Conservation (phyloP, 1,139 yeast species). For the Citeromyces hawaiiensis region DNA sequence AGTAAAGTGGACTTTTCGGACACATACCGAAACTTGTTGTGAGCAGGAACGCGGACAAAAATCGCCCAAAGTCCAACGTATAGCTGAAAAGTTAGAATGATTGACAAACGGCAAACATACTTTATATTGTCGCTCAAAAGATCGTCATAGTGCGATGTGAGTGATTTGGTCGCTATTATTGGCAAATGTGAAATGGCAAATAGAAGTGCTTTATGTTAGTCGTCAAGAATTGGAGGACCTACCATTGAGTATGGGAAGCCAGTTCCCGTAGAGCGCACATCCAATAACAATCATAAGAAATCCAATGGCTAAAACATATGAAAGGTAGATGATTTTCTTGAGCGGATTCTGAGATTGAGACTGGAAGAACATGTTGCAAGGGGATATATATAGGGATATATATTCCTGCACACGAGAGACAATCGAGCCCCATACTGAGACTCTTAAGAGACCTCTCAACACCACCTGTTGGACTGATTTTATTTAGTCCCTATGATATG, state of each 20-base stretch:
- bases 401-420: too few relatives aligned
- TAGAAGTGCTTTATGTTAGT: slow-evolving; percentile 6
- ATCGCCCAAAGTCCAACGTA: slow-evolving; percentile 47
- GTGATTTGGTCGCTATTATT: slow-evolving; percentile 24
- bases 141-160: slow-evolving; percentile 11
- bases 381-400: neutral
- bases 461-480: too few relatives aligned
- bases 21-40: slow-evolving; percentile 36
- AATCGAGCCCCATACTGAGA: too few relatives aligned
- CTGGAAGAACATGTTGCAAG: neutral
- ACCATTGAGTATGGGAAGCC: slow-evolving; percentile 62
- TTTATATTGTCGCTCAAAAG: slow-evolving; percentile 6
- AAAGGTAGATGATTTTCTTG: slow-evolving; percentile 60
- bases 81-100: slow-evolving; percentile 4
- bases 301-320: slow-evolving; percentile 65
- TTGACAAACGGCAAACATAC: neutral
- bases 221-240: slow-evolving; percentile 7
- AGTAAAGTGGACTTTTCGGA: neutral
- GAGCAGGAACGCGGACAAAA: slow-evolving; percentile 52
- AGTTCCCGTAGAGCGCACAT: slow-evolving; percentile 60
- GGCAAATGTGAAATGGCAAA: slow-evolving; percentile 58
- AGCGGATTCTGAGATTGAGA: slow-evolving; percentile 32
- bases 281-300: slow-evolving; percentile 69
- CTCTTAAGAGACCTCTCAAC: too few relatives aligned
- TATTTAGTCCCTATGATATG: too few relatives aligned